Evolutionary conservation across 371 early-diverging fungal species (phyloP), one percentile per base, ranked within the genome.

Genomic region (Sanchytrium tribonematis): DNA sequence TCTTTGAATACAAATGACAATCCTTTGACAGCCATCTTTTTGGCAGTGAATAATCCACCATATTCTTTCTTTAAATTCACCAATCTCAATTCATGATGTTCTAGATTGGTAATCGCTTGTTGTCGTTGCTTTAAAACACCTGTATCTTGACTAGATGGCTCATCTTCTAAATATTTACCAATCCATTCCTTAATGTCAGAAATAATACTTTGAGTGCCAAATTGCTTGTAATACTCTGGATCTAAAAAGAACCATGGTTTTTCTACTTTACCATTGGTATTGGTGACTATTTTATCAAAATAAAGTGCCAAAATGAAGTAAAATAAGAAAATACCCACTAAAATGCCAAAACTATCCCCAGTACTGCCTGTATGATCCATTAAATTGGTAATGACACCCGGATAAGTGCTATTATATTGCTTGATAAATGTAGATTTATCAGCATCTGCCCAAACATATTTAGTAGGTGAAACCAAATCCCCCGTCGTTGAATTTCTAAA

Each of bases 11-110:
- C 78, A 69, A 86, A 66, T 70, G 79, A 80, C 29, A 81, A 71
- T 71, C 79, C 77, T 66, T 78, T 78, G 66, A 86, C 85, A 0
- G 85, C 86, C n/a, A n/a, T n/a, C 30, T 83, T 79, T 73, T 86
- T 86, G 73, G 82, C 84, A 66, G 74, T 67, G 1, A 28, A 73
- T 5, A 28, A 71, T 31, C 80, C 76, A 2, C 70, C 71, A 75
- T 83, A 86, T 28, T 79, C 77, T 71, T 86, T 86, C 71, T 81
- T 79, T 29, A 86, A 74, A 71, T 84, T 82, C 66, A 81, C 77
- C 72, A 85, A 83, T 69, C 82, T 77, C 31, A 82, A 71, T 29
- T 78, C 75, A 1, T n/a, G 29, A 17, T 17, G 5, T 67, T 67
- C 67, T n/a, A 5, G 28, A 5, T 28, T 12, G 17, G 67, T n/a